phyloP scores from a whole-genome alignment of 768 basidiomycete species.

The Calocera cornea region DNA sequence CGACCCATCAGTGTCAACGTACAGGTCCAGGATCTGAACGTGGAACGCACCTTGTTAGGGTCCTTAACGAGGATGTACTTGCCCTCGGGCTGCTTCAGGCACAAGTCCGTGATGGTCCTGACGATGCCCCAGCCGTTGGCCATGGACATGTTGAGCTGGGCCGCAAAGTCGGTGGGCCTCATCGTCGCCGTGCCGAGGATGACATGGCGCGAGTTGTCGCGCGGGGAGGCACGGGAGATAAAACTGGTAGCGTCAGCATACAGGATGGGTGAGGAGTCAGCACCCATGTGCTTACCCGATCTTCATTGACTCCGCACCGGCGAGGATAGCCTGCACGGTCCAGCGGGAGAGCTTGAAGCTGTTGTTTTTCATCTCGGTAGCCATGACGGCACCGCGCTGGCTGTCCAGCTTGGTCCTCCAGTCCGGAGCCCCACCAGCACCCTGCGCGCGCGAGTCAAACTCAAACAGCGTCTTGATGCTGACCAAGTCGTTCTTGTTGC shows the following conservation, averaged over 20 bases:
- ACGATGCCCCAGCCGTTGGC: conserved; percentile 99
- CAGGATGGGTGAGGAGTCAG: background rate
- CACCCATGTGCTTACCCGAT: conserved; percentile 56
- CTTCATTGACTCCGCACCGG: conserved; percentile 93
- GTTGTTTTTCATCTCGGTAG: conserved; percentile 99
- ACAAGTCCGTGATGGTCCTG: conserved; percentile 82
- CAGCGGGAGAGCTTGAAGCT: conserved; percentile 94
- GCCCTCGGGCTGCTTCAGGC: conserved; percentile 94
- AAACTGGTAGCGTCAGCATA: conserved; percentile 3
- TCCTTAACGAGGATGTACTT: conserved; percentile 96
- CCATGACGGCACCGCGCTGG: conserved; percentile 93
- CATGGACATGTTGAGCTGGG: conserved; percentile 87
- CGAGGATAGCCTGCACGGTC: conserved; percentile 88
- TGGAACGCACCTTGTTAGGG: conserved; percentile 75
- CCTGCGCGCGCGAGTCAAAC: conserved; percentile 80
- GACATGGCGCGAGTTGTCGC: conserved; percentile 90
- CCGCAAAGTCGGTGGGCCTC: conserved; percentile 88
- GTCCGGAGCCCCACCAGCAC: conserved; percentile 92
- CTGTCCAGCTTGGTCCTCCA: conserved; percentile 96
- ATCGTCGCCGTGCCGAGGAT: conserved; percentile 89
- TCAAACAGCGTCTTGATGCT: conserved; percentile 95
- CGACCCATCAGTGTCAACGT: too few relatives aligned
- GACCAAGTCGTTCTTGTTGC: conserved; percentile 52
- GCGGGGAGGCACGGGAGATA: conserved; percentile 84
- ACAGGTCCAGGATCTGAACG: too few relatives aligned